Conservation (phyloP, 2,329 filamentous ascomycete species). For the Alternaria rosae region DNA sequence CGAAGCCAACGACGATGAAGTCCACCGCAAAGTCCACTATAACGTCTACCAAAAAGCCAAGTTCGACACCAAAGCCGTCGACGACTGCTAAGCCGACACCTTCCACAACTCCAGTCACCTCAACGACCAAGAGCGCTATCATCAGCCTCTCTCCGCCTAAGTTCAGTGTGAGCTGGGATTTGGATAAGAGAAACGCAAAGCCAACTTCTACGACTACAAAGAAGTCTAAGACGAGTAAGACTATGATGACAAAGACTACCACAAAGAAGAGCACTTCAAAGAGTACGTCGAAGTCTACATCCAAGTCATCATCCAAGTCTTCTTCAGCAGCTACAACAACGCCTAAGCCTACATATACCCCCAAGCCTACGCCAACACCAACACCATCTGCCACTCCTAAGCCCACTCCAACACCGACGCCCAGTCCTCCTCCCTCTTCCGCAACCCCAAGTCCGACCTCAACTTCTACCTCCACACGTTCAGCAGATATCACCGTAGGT, state of each 20-base stretch:
- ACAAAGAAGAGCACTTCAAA: conserved; percentile 9
- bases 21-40: conserved; percentile 1
- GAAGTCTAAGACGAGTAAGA: not conserved
- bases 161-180: conserved; percentile 21
- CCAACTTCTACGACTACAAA: conserved; percentile 8
- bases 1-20: conserved; percentile 15
- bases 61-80: conserved; percentile 2
- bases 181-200: conserved; percentile 12
- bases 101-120: conserved; percentile 8
- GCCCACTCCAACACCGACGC: not conserved
- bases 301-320: conserved; percentile 5
- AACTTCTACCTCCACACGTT: conserved; percentile 6
- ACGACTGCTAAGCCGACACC: conserved; percentile 6
- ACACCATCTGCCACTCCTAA: not conserved
- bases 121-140: conserved; percentile 7
- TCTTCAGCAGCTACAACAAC: conserved; percentile 3
- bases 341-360: conserved; percentile 7
- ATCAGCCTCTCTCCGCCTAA: conserved; percentile 17
- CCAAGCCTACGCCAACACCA: conserved; percentile 8
- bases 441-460: not conserved
- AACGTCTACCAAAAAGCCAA: conserved; percentile 4
- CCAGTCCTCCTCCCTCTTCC: not conserved
- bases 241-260: conserved; percentile 2
- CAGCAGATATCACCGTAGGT: conserved; percentile 19
- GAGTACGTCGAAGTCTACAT: conserved; percentile 6